Conservation (phyloP, 768 basidiomycete species). For the Lactarius sanguifluus region DNA sequence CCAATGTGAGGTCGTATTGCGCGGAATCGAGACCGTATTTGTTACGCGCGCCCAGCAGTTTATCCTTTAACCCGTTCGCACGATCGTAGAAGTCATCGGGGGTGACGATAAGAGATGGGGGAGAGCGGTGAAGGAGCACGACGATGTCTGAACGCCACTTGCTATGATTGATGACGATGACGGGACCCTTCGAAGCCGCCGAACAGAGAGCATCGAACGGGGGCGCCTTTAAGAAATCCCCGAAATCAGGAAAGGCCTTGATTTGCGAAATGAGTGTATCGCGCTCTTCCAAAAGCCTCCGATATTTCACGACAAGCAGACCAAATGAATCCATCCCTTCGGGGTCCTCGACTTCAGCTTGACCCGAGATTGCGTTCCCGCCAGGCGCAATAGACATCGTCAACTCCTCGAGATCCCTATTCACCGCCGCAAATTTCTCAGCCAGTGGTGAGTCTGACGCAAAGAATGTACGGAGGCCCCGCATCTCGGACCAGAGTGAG, state of each 20-base stretch:
- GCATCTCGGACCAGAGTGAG: conserved; percentile 12
- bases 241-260: too few relatives aligned
- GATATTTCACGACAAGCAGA: not conserved
- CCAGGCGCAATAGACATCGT: not conserved
- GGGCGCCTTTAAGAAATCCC: too few relatives aligned
- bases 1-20: not conserved
- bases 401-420: not conserved
- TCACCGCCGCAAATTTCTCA: not conserved
- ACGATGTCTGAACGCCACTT: too few relatives aligned
- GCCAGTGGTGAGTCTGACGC: not conserved
- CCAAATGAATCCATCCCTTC: not conserved
- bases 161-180: too few relatives aligned
- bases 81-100: not conserved
- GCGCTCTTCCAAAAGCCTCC: not conserved
- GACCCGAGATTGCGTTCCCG: too few relatives aligned
- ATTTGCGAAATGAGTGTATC: not conserved
- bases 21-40: not conserved
- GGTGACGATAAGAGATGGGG: not conserved
- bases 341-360: not conserved
- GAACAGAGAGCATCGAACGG: too few relatives aligned
- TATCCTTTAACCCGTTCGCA: not conserved
- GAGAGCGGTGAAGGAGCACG: too few relatives aligned
- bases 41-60: not conserved
- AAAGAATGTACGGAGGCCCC: not conserved
- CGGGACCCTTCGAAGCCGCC: too few relatives aligned